Percentiles rank a stretch among this genome's conserved stretches.
Conservation (phyloP, 1,284 basidiomycete species). For the Ustilago nuda region DNA sequence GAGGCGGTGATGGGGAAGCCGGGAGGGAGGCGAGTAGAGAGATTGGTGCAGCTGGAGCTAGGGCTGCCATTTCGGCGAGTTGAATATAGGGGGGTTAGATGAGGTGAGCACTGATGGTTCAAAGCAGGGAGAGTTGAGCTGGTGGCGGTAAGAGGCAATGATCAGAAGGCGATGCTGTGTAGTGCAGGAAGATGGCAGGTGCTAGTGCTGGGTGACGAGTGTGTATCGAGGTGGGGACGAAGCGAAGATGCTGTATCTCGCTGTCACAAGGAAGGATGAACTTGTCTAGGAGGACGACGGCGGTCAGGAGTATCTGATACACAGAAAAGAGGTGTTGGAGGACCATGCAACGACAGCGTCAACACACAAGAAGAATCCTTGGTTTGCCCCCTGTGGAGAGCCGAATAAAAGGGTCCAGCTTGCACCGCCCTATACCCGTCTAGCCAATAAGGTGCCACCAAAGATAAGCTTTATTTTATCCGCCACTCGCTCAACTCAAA, state of each 20-base stretch:
- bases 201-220: neutral
- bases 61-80: neutral
- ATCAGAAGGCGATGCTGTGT: neutral
- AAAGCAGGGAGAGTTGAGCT: neutral
- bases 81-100: neutral
- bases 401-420: conserved; percentile 4
- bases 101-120: neutral
- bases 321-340: neutral
- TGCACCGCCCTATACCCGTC: neutral
- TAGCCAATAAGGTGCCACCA: conserved; percentile 1
- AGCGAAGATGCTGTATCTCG: too few relatives aligned
- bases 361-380: neutral
- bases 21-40: neutral
- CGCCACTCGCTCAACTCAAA: neutral
- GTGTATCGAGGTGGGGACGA: too few relatives aligned
- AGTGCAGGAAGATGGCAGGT: neutral
- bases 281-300: neutral
- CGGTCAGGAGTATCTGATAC: neutral
- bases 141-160: neutral
- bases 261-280: neutral
- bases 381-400: neutral
- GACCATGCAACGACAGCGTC: too few relatives aligned
- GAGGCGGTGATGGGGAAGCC: neutral
- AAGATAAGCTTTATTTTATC: conserved; percentile 8
- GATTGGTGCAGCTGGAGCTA: neutral